Conservation (phyloP, 805 yeast genomes). For the Barnettozyma salicaria region DNA sequence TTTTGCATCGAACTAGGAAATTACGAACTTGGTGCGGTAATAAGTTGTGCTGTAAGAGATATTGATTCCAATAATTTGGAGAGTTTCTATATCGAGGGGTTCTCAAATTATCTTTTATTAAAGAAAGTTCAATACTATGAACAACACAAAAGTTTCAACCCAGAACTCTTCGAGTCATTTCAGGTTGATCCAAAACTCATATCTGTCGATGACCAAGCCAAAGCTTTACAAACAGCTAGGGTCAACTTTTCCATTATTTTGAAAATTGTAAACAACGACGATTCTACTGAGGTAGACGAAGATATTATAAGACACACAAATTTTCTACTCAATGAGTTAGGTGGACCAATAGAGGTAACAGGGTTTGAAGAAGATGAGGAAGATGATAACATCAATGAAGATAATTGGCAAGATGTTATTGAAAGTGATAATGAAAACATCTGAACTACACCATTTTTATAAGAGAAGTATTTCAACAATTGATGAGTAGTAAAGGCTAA, state of each 20-base stretch:
- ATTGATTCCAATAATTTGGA: conserved; percentile 84
- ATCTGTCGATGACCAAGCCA: conserved; percentile 1
- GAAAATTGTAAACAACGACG: conserved; percentile 5
- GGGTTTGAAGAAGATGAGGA: conserved; percentile 39
- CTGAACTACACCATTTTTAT: too few relatives aligned
- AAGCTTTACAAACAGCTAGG: conserved; percentile 5
- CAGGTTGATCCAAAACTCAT: conserved; percentile 6
- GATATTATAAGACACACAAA: conserved; percentile 53
- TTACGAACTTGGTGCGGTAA: conserved; percentile 59
- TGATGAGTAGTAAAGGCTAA: background rate
- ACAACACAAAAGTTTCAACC: conserved; percentile 14
- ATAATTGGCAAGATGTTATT: conserved; percentile 50
- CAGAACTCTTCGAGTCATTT: conserved; percentile 23
- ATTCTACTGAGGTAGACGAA: conserved; percentile 40
- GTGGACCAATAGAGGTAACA: conserved; percentile 64
- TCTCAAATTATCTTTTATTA: conserved; percentile 55
- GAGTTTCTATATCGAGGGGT: conserved; percentile 75
- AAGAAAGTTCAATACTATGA: conserved; percentile 27
- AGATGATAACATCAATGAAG: conserved; percentile 29
- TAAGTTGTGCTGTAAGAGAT: conserved; percentile 61
- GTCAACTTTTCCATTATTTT: conserved; percentile 11
- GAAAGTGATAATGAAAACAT: conserved; percentile 33
- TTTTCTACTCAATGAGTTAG: conserved; percentile 47
- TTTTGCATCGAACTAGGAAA: conserved; percentile 72
- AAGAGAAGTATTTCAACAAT: background rate